Percentiles rank a stretch among this genome's conserved stretches.
Evolutionary conservation across 345 rosid genomes (phyloP).

Genomic region (Capsella bursapastoris): DNA sequence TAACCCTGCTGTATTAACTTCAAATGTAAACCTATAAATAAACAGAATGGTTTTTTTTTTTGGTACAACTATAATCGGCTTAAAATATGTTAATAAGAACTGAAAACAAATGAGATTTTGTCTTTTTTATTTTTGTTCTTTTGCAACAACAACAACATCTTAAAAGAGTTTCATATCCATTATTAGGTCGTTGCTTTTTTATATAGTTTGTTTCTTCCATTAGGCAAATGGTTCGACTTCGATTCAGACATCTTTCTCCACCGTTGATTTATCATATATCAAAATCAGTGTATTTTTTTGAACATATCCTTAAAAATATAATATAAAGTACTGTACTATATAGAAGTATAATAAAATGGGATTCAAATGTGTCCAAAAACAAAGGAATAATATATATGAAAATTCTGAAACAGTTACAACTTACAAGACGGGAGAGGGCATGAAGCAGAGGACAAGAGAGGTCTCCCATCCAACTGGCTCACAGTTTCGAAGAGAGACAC

Average conservation of each 20-base stretch:
- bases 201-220: background rate
- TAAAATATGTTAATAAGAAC: constrained; percentile 9
- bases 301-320: background rate
- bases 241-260: background rate
- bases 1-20: background rate
- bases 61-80: background rate
- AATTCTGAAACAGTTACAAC: constrained; percentile 36
- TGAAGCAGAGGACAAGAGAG: constrained; percentile 36
- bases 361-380: constrained; percentile 34
- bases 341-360: constrained; percentile 1
- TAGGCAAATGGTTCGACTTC: constrained; percentile 23
- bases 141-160: background rate
- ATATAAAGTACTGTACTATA: constrained; percentile 29
- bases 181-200: constrained; percentile 20
- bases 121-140: background rate
- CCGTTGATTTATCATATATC: constrained; percentile 9
- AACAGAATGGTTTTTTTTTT: background rate
- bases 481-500: constrained; percentile 33
- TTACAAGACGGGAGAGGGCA: constrained; percentile 41
- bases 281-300: background rate
- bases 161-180: constrained; percentile 6
- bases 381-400: constrained; percentile 25
- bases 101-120: background rate
- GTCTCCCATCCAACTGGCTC: constrained; percentile 38
- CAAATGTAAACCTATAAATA: background rate